Evolutionary conservation across 2,329 filamentous ascomycete species (phyloP), one percentile per base, ranked within the genome.

Genomic region (Monosporascus sp.): DNA sequence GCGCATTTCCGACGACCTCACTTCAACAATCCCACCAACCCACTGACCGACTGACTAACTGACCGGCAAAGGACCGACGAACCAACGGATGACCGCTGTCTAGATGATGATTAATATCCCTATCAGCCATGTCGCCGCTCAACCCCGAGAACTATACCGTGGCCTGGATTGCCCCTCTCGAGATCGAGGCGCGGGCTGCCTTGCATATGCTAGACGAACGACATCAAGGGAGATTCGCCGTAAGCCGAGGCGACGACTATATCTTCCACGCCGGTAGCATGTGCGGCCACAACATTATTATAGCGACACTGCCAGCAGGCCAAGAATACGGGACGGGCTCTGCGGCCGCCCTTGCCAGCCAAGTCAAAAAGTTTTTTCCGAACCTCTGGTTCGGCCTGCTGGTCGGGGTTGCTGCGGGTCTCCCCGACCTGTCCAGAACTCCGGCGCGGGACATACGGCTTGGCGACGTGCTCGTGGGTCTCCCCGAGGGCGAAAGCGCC

Each of bases 331-430:
- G 69, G 24, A 70, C 60, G 1, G 62, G 59, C 7, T 68, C 70
- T 4, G 68, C 69, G 1, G 66, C 66, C 1, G 64, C 66, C 5
- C 62, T 73, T 0, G 68, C 67, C 0, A 64, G 63, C 35, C 66
- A 73, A 41, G 58, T 72, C 16, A 70, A 67, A 49, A 65, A 44
- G 20, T 65, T 63, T 47, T 72, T 72, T 27, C 66, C 65, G 0
- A 71, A 71, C 47, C 58, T 74, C n/a, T 68, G 67, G 63, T 70
- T 71, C 37, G 67, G 68, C 1, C 59, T 74, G 1, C 60, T 73
- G 2, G 68, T 73, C 11, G 70, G 71, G 24, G 62, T 74, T 16
- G 68, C 68, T 7, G 66, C 68, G 0, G 70, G 70, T 0, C 62
- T 73, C 3, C 70, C 68, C 0, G 59, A 66, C 37, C 54, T 70